phyloP scores from a whole-genome alignment of 2,329 filamentous ascomycete genomes.

The Xylariaceae sp. region DNA sequence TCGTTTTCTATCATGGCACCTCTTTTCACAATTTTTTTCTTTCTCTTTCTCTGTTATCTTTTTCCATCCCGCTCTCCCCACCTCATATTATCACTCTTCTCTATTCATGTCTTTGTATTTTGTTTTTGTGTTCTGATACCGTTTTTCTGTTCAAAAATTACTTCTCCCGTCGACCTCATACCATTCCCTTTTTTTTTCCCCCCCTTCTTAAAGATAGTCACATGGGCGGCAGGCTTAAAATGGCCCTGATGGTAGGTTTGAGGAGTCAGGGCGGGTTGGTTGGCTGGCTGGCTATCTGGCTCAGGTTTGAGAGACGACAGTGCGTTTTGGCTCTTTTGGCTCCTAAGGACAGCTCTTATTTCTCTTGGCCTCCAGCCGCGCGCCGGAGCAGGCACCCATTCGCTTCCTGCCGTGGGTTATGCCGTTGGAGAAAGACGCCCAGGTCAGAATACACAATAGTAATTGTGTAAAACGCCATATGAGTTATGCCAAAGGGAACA shows the following conservation, averaged over 20 bases:
- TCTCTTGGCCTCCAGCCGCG: constrained; percentile 7
- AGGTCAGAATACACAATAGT: constrained; percentile 1
- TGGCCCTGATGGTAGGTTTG: constrained; percentile 25
- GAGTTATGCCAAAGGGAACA: not conserved
- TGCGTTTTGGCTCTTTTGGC: constrained; percentile 31
- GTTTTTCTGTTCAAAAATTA: constrained; percentile 17
- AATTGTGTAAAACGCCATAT: constrained; percentile 8
- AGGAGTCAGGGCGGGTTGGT: constrained; percentile 31
- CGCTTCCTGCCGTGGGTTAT: not conserved
- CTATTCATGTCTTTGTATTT: constrained; percentile 24
- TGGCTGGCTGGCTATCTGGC: constrained; percentile 31
- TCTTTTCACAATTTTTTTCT: constrained; percentile 24
- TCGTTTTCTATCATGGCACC: constrained; percentile 34
- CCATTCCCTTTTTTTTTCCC: constrained; percentile 16
- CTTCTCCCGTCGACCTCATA: constrained; percentile 13
- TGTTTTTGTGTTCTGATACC: constrained; percentile 18
- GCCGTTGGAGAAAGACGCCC: not conserved
- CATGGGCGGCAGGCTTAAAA: constrained; percentile 28
- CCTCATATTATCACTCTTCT: constrained; percentile 29
- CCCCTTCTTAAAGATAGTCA: constrained; percentile 25
- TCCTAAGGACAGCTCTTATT: constrained; percentile 17
- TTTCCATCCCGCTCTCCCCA: constrained; percentile 26
- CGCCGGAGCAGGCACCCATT: constrained; percentile 5
- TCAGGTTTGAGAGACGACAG: constrained; percentile 28
- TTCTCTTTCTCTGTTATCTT: constrained; percentile 17